Conservation (phyloP, 179 eudicot genomes). For the Gypsophila paniculata region DNA sequence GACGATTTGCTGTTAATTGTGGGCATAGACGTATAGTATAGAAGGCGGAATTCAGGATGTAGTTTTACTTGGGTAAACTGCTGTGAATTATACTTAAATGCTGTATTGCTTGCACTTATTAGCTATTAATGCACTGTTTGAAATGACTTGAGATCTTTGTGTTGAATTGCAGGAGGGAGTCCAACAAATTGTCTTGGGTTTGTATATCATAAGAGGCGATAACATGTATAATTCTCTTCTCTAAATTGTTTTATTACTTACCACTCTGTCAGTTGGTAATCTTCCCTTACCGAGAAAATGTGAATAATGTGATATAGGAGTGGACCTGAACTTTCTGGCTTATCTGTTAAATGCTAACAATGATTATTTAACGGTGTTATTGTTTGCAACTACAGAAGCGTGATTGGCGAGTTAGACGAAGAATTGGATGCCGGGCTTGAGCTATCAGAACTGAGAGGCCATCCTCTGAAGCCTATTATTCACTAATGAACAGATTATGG, state of each 20-base stretch:
- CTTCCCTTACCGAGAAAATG: too few relatives aligned
- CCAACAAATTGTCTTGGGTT: constrained; percentile 80
- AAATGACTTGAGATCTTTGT: constrained; percentile 6
- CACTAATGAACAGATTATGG: constrained; percentile 37
- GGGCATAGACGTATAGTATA: too few relatives aligned
- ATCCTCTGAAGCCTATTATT: constrained; percentile 81
- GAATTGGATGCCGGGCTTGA: constrained; percentile 72
- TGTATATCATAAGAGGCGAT: constrained; percentile 93
- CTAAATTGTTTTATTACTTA: too few relatives aligned
- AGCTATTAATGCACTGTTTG: background rate
- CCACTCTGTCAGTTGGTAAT: background rate
- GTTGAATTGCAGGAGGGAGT: constrained; percentile 71
- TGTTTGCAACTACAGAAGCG: constrained; percentile 54
- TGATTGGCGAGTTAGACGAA: constrained; percentile 81
- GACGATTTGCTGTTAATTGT: too few relatives aligned
- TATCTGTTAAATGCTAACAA: background rate
- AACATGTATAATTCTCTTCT: constrained; percentile 59
- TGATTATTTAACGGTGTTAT: background rate
- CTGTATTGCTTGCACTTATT: background rate
- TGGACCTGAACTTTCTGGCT: too few relatives aligned
- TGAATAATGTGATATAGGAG: too few relatives aligned
- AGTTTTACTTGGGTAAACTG: background rate
- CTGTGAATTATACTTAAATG: background rate
- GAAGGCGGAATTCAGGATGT: too few relatives aligned
- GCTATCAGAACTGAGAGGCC: constrained; percentile 65